Base-by-base conservation (phyloP, 2,329 filamentous ascomycete genomes). In the Hymenoscyphus fructigenus region DNA sequence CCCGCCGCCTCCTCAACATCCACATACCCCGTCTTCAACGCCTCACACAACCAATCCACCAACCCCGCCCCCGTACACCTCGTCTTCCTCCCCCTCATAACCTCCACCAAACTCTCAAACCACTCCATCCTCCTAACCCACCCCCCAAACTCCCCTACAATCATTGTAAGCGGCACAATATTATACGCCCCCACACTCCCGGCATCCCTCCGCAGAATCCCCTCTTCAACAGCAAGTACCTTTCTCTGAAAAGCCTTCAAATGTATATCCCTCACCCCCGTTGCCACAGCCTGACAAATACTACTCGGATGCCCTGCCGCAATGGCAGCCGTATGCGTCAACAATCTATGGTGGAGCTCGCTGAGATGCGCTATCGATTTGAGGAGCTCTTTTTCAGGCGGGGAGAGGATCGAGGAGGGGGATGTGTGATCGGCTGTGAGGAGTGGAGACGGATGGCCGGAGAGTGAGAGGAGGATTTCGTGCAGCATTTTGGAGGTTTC, bases 381-480 rank as follows among this genome's bases (percentile, higher is more conserved):
- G 72, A 99, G 85, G 67, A 98, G 87, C 70, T 92, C 90, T 74
- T 88, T 87, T 78, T 97, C 94, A 60, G 93, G 88, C 47, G 92
- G 90, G 57, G 93, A 91, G 75, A 89, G 77, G 75, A 84, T 76
- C 72, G 81, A 76, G 73, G 79, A 73, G 61, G 81, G 76, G 72
- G 79, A 78, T 74, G 80, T 76, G 69, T 80, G 81, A 72, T 81
- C 78, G 72, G 78, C 74, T 76, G 85, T 85, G 80, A 97, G 91
- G 75, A 98, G 86, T 71, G 93, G 90, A 69, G 94, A 97, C 69
- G 91, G 90, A 80, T 98, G 92, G 71, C 95, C 94, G 74, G 93
- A 96, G 79, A 98, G 88, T 78, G 93, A 94, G 79, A 99, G 89
- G 79, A 98, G 88, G 81, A 99, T 92, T 84, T 99, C 95, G 86